phyloP scores from a whole-genome alignment of 2,329 filamentous ascomycete genomes.

The Penicillium sp. region DNA sequence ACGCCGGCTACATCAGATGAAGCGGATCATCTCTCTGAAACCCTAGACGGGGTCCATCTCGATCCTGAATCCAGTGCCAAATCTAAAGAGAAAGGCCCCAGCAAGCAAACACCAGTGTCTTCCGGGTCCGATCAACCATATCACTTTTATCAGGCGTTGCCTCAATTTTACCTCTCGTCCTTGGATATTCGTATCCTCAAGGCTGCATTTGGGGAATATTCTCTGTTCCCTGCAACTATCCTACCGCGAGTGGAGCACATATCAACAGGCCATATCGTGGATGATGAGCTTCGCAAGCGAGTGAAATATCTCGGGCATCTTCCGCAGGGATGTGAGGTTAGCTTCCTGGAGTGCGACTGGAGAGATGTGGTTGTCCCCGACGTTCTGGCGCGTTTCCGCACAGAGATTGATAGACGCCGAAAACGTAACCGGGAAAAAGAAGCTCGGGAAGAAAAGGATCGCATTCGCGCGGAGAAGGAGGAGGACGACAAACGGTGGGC shows the following conservation, averaged over 20 bases:
- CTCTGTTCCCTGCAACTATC: constrained; percentile 78
- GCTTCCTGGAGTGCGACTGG: constrained; percentile 92
- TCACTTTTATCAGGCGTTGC: constrained; percentile 83
- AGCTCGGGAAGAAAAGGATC: constrained; percentile 79
- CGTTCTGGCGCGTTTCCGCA: constrained; percentile 70
- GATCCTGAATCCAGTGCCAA: constrained; percentile 16
- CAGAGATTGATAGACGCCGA: constrained; percentile 72
- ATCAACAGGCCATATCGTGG: constrained; percentile 80
- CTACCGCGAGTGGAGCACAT: constrained; percentile 85
- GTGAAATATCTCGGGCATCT: constrained; percentile 85
- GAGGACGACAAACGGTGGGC: constrained; percentile 69
- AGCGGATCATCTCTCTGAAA: constrained; percentile 24
- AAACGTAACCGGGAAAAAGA: constrained; percentile 81
- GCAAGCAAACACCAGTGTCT: constrained; percentile 39
- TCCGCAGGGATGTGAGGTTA: constrained; percentile 86
- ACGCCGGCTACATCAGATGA: constrained; percentile 26
- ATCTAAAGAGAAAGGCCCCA: constrained; percentile 26
- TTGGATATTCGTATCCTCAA: constrained; percentile 91
- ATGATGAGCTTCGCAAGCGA: constrained; percentile 77
- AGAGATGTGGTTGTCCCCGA: constrained; percentile 78
- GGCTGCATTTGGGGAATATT: constrained; percentile 79
- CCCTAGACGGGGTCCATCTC: constrained; percentile 25
- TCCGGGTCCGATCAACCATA: constrained; percentile 58
- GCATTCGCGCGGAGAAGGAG: constrained; percentile 74
- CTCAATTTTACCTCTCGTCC: constrained; percentile 85